Evolutionary conservation across 108 stramenopile genomes (phyloP).

Genomic region (Chaetoceros tenuissimus): DNA sequence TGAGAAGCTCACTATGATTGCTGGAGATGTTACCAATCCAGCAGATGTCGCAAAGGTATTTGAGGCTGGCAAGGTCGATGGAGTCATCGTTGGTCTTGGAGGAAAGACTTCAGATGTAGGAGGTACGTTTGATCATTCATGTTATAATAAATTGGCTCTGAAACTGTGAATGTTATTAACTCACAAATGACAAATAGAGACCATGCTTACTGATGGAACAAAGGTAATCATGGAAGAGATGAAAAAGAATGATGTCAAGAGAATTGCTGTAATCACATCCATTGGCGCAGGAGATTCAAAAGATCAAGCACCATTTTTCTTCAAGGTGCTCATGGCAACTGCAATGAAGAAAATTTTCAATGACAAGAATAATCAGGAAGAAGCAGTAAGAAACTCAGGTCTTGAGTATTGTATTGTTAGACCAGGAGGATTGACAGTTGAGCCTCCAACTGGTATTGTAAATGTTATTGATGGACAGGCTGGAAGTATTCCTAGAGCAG

Average conservation of each 20-base stretch:
- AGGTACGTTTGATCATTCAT: neutral
- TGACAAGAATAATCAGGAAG: constrained; percentile 98
- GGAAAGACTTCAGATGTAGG: constrained; percentile 94
- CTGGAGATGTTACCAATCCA: constrained; percentile 77
- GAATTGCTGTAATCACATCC: constrained; percentile 89
- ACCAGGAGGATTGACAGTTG: constrained; percentile 94
- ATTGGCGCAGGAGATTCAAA: constrained; percentile 96
- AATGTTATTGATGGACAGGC: constrained; percentile 97
- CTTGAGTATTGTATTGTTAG: constrained; percentile 94
- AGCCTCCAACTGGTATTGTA: constrained; percentile 92
- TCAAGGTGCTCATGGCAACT: constrained; percentile 94
- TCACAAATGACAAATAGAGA: constrained; percentile 42
- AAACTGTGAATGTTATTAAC: neutral
- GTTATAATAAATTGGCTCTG: neutral
- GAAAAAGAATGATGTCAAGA: constrained; percentile 87
- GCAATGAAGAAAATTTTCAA: constrained; percentile 94
- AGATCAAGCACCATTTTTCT: constrained; percentile 89
- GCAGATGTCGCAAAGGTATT: constrained; percentile 87
- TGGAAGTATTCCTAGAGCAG: constrained; percentile 89
- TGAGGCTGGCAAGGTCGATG: constrained; percentile 61
- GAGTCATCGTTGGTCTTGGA: constrained; percentile 91
- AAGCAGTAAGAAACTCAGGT: constrained; percentile 59
- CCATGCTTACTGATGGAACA: constrained; percentile 95
- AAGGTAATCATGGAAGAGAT: constrained; percentile 83
- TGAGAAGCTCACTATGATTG: constrained; percentile 71